phyloP scores from a whole-genome alignment of 768 basidiomycete species.

The Suillus subaureus region DNA sequence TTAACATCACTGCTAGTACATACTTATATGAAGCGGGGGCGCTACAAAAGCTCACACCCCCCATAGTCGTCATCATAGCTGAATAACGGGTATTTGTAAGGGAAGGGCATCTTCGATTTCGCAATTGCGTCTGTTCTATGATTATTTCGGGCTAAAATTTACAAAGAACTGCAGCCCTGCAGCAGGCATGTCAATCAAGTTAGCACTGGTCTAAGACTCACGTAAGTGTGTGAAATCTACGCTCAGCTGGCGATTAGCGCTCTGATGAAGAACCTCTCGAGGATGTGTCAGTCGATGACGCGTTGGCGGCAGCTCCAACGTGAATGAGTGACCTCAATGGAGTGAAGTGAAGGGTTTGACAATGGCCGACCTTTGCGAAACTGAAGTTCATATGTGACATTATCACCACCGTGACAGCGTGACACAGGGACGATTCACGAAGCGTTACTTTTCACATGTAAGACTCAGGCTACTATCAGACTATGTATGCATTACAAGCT shows the following conservation, averaged over 20 bases:
- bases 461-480: no score
- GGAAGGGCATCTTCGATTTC: background rate
- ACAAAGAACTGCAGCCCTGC: conserved; percentile 6
- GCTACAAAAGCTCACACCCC: background rate
- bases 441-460: no score
- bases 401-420: no score
- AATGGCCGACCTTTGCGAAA: no score
- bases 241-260: conserved; percentile 9
- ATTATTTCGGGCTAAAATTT: background rate
- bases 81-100: background rate
- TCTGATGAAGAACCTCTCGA: background rate
- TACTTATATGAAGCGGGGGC: background rate
- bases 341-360: no score
- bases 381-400: no score
- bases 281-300: background rate
- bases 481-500: no score
- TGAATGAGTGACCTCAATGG: no score
- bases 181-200: background rate
- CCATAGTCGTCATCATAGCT: background rate
- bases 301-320: background rate
- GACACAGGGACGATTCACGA: no score
- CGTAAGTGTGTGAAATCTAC: no score
- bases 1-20: background rate
- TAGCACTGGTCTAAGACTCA: background rate
- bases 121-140: background rate